A percentile compares a stretch with the other conserved stretches of the same genome.
phyloP scores from a whole-genome alignment of 768 basidiomycete species.

The Neoboletus magnificus region DNA sequence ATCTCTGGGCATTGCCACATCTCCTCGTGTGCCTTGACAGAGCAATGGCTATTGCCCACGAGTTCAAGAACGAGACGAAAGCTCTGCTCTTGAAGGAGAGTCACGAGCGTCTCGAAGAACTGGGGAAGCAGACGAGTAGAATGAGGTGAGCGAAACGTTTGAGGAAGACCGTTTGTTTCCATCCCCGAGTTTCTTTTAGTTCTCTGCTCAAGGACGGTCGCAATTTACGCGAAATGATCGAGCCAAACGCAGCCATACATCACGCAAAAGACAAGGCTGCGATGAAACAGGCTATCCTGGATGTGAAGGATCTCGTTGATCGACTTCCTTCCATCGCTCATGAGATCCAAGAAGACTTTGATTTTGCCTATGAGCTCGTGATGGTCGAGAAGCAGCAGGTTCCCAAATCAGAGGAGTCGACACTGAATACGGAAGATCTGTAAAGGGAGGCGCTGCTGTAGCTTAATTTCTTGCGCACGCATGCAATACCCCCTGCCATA shows the following conservation, averaged over 20 bases:
- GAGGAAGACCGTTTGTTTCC: neutral
- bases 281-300: constrained; percentile 28
- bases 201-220: constrained; percentile 23
- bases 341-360: constrained; percentile 27
- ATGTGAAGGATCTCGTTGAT: constrained; percentile 29
- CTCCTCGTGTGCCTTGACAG: constrained; percentile 41
- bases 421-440: constrained; percentile 26
- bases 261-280: constrained; percentile 14
- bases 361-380: constrained; percentile 35
- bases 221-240: constrained; percentile 30
- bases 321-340: constrained; percentile 18
- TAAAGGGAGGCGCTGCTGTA: neutral
- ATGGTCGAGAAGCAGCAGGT: constrained; percentile 14
- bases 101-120: constrained; percentile 36
- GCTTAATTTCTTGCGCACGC: constrained; percentile 22
- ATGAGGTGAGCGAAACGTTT: constrained; percentile 28
- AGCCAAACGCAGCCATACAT: constrained; percentile 32
- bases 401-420: constrained; percentile 16
- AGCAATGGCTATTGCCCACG: constrained; percentile 21
- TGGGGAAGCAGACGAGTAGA: constrained; percentile 28
- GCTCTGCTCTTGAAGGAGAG: constrained; percentile 24
- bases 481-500: neutral
- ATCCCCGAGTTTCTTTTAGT: constrained; percentile 13
- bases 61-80: constrained; percentile 34
- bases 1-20: constrained; percentile 38